Evolutionary conservation across 106 monocot species (phyloP).

Genomic region (Amphibolis antarctica): DNA sequence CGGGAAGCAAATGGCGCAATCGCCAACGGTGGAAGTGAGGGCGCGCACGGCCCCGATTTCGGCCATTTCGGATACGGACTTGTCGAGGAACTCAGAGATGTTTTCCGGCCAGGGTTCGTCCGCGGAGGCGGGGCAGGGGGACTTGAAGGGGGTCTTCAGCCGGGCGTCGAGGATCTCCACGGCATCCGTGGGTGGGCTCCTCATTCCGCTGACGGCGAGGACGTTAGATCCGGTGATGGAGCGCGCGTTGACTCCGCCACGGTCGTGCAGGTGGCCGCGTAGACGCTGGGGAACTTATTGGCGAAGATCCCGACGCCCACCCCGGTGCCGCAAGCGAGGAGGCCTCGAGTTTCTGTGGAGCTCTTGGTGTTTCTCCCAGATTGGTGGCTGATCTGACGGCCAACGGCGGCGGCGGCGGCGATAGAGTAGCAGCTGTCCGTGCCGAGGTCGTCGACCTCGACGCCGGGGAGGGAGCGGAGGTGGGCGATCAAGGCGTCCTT

Average conservation of each 20-base stretch:
- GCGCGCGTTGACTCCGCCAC: slow-evolving; percentile 61
- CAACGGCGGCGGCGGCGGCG: slow-evolving; percentile 38
- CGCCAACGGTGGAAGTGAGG: neutral
- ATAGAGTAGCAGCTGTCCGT: slow-evolving; percentile 70
- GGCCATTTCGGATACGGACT: slow-evolving; percentile 56
- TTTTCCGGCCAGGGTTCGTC: slow-evolving; percentile 43
- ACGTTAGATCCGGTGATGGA: slow-evolving; percentile 88
- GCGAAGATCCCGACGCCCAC: slow-evolving; percentile 87
- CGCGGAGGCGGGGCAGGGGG: slow-evolving; percentile 72
- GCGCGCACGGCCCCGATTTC: slow-evolving; percentile 16
- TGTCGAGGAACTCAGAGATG: slow-evolving; percentile 47
- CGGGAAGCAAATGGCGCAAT: slow-evolving; percentile 63
- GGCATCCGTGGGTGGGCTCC: slow-evolving; percentile 30
- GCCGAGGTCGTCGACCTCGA: slow-evolving; percentile 61
- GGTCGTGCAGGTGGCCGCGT: slow-evolving; percentile 67
- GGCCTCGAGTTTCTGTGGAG: slow-evolving; percentile 59
- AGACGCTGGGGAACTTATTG: slow-evolving; percentile 80
- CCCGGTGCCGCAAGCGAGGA: slow-evolving; percentile 79
- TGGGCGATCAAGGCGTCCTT: slow-evolving; percentile 55
- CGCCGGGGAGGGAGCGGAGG: slow-evolving; percentile 47
- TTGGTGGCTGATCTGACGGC: slow-evolving; percentile 21
- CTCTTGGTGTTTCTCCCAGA: no score
- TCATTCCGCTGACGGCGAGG: slow-evolving; percentile 43
- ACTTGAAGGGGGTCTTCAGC: slow-evolving; percentile 61
- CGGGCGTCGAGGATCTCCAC: slow-evolving; percentile 47